phyloP scores from a whole-genome alignment of 2,329 filamentous ascomycete species.

The Fusarium aywerte region DNA sequence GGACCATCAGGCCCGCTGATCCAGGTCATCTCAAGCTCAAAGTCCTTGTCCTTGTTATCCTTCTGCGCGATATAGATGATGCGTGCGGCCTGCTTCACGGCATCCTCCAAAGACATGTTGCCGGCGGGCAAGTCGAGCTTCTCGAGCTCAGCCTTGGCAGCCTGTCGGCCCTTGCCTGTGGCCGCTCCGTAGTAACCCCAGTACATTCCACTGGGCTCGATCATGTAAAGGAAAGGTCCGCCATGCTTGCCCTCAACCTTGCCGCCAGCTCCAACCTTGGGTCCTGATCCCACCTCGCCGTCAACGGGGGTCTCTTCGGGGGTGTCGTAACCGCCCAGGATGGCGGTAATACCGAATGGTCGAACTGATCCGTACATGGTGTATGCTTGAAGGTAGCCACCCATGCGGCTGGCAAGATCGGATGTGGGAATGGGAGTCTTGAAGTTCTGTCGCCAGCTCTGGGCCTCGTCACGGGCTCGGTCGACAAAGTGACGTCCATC shows the following conservation, averaged over 20 bases:
- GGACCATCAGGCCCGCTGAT: constrained; percentile 86
- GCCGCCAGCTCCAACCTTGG: constrained; percentile 81
- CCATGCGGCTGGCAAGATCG: constrained; percentile 91
- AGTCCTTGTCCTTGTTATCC: constrained; percentile 99
- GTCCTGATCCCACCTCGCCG: constrained; percentile 87
- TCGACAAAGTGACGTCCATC: constrained; percentile 96
- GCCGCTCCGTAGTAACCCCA: constrained; percentile 99
- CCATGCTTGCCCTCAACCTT: constrained; percentile 81
- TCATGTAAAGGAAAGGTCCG: constrained; percentile 97
- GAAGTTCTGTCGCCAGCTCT: constrained; percentile 91
- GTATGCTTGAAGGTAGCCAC: constrained; percentile 95
- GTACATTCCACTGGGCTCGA: constrained; percentile 95
- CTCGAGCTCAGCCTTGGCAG: constrained; percentile 97
- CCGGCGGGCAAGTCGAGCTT: constrained; percentile 89
- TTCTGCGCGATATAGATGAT: constrained; percentile 99
- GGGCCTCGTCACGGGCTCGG: constrained; percentile 92
- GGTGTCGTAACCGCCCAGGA: constrained; percentile 92
- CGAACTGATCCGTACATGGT: constrained; percentile 97
- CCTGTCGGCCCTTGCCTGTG: constrained; percentile 95
- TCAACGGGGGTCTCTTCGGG: constrained; percentile 87
- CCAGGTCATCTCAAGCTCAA: constrained; percentile 99
- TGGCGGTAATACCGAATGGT: constrained; percentile 95
- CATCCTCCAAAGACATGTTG: constrained; percentile 82
- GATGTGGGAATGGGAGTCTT: constrained; percentile 92
- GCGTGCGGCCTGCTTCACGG: constrained; percentile 93